Evolutionary conservation across 2,329 filamentous ascomycete species (phyloP), one percentile per base, ranked within the genome.

Genomic region (Colletotrichum liriopes): DNA sequence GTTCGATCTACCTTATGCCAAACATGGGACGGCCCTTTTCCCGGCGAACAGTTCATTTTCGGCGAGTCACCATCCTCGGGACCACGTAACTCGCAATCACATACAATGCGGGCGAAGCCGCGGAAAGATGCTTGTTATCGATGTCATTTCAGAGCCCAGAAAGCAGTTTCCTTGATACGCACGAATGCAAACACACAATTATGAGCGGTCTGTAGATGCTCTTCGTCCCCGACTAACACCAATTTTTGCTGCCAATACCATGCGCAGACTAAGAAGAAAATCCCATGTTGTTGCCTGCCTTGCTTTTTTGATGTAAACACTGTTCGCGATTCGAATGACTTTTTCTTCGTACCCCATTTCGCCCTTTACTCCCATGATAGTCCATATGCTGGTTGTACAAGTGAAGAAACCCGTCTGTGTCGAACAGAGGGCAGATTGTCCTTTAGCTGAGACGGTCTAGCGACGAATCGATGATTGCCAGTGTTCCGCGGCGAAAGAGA

Each of bases 401-500:
- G 37, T 54, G 26, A 67, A 41, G n/a, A 54, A 14, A 45, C 41
- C 32, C 4, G 26, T 35, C 41, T 39, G 54, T 69, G 39, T 59
- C 65, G 54, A 72, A 37, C 54, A 69, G 47, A 26, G 49, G 47
- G 26, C 47, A 39, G 16, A 29, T 23, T 32, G 20, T 39, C 2
- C 11, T 23, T 35, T 29, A n/a, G n/a, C n/a, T 11, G 11, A 58
- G 37, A 32, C 9, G 4, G 18, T n/a, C 43, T 73, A 83, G 72
- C 77, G 79, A 73, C 78, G 80, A 55, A 80, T 67, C 29, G 79
- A 78, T 45, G 81, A 79, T 65, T 86, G 83, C 88, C 89, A 90
- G 78, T 88, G 85, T 69, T 91, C 88, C 32, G 82, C 80, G 39
- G 88, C 86, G 77, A 91, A 91, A 81, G 88, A 88, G 78, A 92